Conservation (phyloP, 768 basidiomycete genomes). For the Tulasnella sp. region DNA sequence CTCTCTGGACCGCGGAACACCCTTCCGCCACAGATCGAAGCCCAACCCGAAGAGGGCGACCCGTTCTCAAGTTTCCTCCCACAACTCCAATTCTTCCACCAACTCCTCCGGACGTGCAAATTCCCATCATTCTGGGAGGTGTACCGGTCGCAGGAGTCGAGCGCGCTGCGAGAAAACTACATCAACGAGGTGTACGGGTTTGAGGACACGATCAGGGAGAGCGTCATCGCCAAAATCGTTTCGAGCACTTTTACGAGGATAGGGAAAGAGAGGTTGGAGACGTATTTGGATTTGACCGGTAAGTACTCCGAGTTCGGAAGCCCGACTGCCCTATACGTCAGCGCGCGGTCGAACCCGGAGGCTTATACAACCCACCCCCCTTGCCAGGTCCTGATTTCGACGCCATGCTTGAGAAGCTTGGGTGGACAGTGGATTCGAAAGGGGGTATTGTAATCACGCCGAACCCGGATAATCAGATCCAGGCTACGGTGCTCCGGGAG, state of each 20-base stretch:
- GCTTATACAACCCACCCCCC: not conserved
- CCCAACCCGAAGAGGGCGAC: slow-evolving; percentile 61
- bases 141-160: slow-evolving; percentile 71
- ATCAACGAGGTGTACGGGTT: slow-evolving; percentile 83
- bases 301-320: not conserved
- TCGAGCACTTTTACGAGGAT: slow-evolving; percentile 79
- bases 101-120: slow-evolving; percentile 77
- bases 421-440: slow-evolving; percentile 63
- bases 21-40: not conserved
- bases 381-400: slow-evolving; percentile 59
- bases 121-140: slow-evolving; percentile 85
- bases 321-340: not conserved
- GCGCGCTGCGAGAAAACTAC: slow-evolving; percentile 79
- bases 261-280: slow-evolving; percentile 63
- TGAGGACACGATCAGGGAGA: slow-evolving; percentile 74
- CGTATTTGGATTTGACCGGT: slow-evolving; percentile 74
- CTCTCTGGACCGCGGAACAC: not conserved
- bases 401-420: slow-evolving; percentile 63
- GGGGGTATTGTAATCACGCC: slow-evolving; percentile 71
- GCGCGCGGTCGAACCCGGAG: not conserved
- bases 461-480: slow-evolving; percentile 87
- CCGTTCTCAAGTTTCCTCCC: slow-evolving; percentile 74
- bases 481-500: slow-evolving; percentile 83
- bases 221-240: slow-evolving; percentile 73
- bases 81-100: slow-evolving; percentile 65